These are phyloP conservation scores for Zygoascus tannicola DNA, from an alignment of 805 yeast species.

Conservation along the genomic window DNA sequence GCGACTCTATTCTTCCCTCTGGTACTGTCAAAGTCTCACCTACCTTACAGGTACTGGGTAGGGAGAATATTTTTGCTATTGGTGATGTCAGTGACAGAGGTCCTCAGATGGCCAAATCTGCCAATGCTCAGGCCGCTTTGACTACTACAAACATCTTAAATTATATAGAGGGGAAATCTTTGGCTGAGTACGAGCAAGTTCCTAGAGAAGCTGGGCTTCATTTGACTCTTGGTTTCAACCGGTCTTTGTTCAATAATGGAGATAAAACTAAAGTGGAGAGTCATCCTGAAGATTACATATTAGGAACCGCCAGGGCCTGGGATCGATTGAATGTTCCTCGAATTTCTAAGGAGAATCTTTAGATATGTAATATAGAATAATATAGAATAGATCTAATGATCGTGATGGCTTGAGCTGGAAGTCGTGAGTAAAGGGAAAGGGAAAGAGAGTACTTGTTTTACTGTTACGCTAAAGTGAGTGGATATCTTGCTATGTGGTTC, in stretches of 20 bases:
- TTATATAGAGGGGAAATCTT: neutral
- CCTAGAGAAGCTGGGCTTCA: constrained; percentile 5
- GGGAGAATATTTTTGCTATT: constrained; percentile 9
- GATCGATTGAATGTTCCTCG: too few relatives aligned
- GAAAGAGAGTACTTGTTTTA: too few relatives aligned
- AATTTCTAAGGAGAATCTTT: too few relatives aligned
- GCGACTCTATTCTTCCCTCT: neutral
- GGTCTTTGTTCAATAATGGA: neutral
- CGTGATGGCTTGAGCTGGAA: too few relatives aligned
- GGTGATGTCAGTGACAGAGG: constrained; percentile 9
- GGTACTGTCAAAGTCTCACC: constrained; percentile 2
- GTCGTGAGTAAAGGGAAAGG: too few relatives aligned
- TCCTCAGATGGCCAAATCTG: constrained; percentile 13
- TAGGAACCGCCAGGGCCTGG: neutral
- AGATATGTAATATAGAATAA: too few relatives aligned
- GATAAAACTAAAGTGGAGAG: neutral
- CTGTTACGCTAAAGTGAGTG: too few relatives aligned
- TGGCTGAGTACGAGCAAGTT: neutral
- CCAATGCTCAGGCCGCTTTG: constrained; percentile 6
- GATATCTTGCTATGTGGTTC: too few relatives aligned
- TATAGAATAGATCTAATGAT: too few relatives aligned
- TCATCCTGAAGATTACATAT: neutral
- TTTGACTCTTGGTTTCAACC: constrained; percentile 8
- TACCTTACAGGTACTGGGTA: constrained; percentile 6
- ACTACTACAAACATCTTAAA: constrained; percentile 6